Evolutionary conservation across 306 rosid species (phyloP), one percentile per base, ranked within the genome.

Genomic region (Inga oerstediana): DNA sequence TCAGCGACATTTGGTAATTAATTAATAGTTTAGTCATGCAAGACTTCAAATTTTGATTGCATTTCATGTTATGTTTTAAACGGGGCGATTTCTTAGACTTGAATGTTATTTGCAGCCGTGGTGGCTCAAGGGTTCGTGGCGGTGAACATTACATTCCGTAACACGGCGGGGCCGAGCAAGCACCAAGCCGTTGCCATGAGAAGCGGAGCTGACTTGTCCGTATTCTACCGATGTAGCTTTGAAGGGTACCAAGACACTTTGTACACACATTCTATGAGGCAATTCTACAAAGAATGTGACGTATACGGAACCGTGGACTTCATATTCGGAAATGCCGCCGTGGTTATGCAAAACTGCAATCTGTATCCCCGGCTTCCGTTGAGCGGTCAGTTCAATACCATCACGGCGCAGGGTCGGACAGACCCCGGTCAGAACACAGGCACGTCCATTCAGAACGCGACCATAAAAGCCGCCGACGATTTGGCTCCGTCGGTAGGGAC

Each of bases 1-100:
- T 91, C 97, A 2, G 90, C 97, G 20, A 93, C 98, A 65, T 81
- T 94, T 64, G 97, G 98, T 94, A 88, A 35, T 16, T 94, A 88
- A 35, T 16, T 49, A 8, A 0, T 27, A 5, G 17, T 0, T 48
- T 48, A 48, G 2, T 7, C 65, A 58, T 2, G 27, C 27, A 20
- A 19, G 3, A 7, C 62, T 15, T 30, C 7, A 34, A 10, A 22
- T 22, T 22, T 10, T 24, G 35, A 61, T 24, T 22, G 5, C 34
- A 22, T 58, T 11, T 11, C 3, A 61, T 49, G 56, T 49, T 49
- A 4, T 58, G 7, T 59, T 59, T 59, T 10, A 59, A 59, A 39
- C 66, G 5, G 13, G 5, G 15, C 24, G 24, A 54, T 65, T 65
- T 32, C 44, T 30, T 6, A 13, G 11, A 65, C 9, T 20, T 52